Evolutionary conservation across 495 filamentous ascomycete species (phyloP).

Genomic region (Lasiosphaeris hirsuta): DNA sequence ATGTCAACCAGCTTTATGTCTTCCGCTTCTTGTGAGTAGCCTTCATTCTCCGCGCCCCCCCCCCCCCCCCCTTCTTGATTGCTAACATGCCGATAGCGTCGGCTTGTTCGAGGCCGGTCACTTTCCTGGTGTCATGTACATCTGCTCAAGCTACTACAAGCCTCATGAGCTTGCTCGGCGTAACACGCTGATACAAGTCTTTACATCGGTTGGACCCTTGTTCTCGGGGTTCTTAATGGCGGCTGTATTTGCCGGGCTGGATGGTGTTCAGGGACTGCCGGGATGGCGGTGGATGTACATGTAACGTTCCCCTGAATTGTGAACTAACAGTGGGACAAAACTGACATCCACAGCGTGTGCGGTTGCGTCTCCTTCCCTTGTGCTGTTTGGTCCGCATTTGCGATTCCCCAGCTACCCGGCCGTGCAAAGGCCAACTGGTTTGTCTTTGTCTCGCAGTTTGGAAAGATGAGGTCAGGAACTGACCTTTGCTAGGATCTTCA

Average conservation of each 20-base stretch:
- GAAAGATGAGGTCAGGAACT: not conserved
- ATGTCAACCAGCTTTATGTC: constrained; percentile 31
- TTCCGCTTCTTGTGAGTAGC: constrained; percentile 48
- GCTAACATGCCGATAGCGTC: constrained; percentile 10
- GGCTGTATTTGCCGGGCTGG: constrained; percentile 43
- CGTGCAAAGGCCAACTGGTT: constrained; percentile 16
- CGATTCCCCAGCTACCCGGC: constrained; percentile 13
- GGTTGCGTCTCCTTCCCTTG: constrained; percentile 11
- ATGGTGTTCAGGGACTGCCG: constrained; percentile 41
- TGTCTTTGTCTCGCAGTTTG: not conserved
- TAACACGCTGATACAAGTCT: constrained; percentile 37
- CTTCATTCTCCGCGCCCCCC: constrained; percentile 22
- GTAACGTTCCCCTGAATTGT: not conserved
- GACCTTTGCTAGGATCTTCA: constrained; percentile 10
- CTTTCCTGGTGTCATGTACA: constrained; percentile 39
- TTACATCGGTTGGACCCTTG: constrained; percentile 29
- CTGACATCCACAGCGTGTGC: constrained; percentile 7
- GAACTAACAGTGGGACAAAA: not conserved
- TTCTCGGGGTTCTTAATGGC: constrained; percentile 47
- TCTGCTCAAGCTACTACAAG: constrained; percentile 31
- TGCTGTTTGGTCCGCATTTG: constrained; percentile 9
- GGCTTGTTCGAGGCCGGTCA: constrained; percentile 15
- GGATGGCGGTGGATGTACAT: constrained; percentile 57
- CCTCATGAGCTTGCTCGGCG: constrained; percentile 33
- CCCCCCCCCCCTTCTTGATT: not conserved